Base-by-base conservation (phyloP, 2,329 filamentous ascomycete genomes). In the Aspergillus carbonarius region DNA sequence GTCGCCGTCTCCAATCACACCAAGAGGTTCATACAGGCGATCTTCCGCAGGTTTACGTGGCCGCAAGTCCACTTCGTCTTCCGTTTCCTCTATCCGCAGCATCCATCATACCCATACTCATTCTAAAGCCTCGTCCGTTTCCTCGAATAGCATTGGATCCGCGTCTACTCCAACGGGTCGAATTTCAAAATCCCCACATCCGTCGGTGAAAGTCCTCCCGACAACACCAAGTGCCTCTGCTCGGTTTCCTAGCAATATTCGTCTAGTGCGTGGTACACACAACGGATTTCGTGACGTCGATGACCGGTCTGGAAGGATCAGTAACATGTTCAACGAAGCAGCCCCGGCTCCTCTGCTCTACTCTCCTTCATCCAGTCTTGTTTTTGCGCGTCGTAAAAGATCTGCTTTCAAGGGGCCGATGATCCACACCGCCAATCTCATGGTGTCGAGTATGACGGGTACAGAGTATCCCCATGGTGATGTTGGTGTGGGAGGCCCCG, bases 31-130 rank as follows among this genome's bases (percentile, higher is more conserved):
- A 0, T 89, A 96, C 68, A 87, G 95, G 10, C 89, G 92, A 35
- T 87, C 91, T 2, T 96, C 92, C 5, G 86, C 84, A 44, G 93
- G 93, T 30, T 83, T 98, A 46, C 86, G 93, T 27, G 93, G 95
- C 37, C 87, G 95, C 60, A 98, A 98, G 74, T 98, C 93, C 0
- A 99, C 95, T 0, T 97, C 92, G 0, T 96, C 92, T 0, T 98
- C 93, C 0, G 88, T 99, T 15, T 97, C 92, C 0, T 96, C 92
- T 0, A 88, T 99, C 58, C 88, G 95, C 59, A 96, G 90, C 46
- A 92, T 98, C 70, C 92, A 93, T 68, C 91, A 93, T 65, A 89
- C 92, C 54, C 90, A 95, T 72, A 88, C 89, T 1, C 93, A 97
- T 73, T 96, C 92, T 20, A 98, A 98, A 76, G 92, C 95, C 0